A percentile compares a stretch with the other conserved stretches of the same genome.
Evolutionary conservation across 148 eudicot species (phyloP).

Genomic region (Rheum nobile): DNA sequence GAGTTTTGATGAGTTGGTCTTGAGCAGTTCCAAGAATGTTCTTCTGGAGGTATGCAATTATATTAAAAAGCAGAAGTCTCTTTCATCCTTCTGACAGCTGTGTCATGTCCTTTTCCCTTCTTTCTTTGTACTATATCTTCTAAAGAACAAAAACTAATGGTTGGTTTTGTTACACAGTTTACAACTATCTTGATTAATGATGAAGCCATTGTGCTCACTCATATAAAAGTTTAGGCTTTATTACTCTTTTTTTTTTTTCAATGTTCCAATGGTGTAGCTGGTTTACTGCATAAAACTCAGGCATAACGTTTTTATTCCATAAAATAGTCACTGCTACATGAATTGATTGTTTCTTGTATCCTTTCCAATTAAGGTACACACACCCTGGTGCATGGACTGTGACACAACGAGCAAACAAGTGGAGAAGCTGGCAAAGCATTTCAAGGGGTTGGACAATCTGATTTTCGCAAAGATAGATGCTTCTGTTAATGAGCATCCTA

Average conservation of each 20-base stretch:
- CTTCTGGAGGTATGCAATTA: conserved; percentile 58
- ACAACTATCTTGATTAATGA: background rate
- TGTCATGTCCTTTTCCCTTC: background rate
- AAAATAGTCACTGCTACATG: background rate
- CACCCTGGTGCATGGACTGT: conserved; percentile 84
- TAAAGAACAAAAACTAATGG: background rate
- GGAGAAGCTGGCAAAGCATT: conserved; percentile 93
- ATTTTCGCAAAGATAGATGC: conserved; percentile 75
- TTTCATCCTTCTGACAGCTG: conserved; percentile 1
- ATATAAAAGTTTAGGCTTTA: background rate
- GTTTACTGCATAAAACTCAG: background rate
- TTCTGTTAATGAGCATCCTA: conserved; percentile 79
- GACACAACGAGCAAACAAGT: conserved; percentile 71
- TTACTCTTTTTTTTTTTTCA: background rate
- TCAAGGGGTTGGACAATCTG: conserved; percentile 59
- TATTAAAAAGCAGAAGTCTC: background rate
- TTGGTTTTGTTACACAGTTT: background rate
- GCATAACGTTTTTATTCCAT: background rate
- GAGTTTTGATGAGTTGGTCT: conserved; percentile 67
- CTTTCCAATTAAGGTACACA: conserved; percentile 45
- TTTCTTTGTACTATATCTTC: background rate
- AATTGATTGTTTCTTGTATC: background rate
- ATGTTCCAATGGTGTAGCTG: background rate
- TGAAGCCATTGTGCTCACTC: background rate
- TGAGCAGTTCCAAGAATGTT: conserved; percentile 52